Conservation (phyloP, 306 rosid species). For the Malus asiatica region DNA sequence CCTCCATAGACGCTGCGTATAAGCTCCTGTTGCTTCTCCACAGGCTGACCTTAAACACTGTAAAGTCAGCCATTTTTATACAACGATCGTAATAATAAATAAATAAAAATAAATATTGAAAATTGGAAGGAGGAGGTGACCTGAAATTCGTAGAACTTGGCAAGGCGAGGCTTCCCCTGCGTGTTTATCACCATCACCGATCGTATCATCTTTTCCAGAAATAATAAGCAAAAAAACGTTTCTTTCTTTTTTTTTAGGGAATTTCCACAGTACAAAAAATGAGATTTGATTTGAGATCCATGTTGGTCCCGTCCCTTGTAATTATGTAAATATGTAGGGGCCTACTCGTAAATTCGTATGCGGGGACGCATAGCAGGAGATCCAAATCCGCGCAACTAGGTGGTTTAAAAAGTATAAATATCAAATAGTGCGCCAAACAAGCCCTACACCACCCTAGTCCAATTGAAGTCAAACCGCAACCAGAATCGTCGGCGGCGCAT, state of each 20-base stretch:
- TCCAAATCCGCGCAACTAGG: background rate
- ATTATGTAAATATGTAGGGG: background rate
- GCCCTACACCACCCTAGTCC: conserved; percentile 14
- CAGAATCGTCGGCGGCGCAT: background rate
- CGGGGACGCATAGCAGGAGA: background rate
- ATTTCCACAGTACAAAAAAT: background rate
- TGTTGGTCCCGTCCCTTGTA: background rate
- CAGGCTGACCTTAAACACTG: conserved; percentile 50
- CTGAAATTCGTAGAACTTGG: conserved; percentile 77
- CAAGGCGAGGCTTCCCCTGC: conserved; percentile 86
- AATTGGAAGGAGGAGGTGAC: conserved; percentile 27
- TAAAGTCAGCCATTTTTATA: conserved; percentile 1
- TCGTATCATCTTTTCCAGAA: conserved; percentile 47
- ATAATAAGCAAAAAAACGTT: too few species aligned
- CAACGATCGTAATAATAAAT: background rate
- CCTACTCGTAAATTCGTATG: background rate
- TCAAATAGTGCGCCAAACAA: conserved; percentile 7
- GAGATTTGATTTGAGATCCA: background rate
- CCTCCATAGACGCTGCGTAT: conserved; percentile 85
- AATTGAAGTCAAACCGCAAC: background rate
- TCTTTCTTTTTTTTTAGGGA: background rate
- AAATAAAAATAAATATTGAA: background rate
- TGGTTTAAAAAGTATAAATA: background rate
- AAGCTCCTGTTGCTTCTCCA: conserved; percentile 81
- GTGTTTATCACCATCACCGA: conserved; percentile 87